Conservation (phyloP, 768 basidiomycete species). For the Phallus indusiatus region DNA sequence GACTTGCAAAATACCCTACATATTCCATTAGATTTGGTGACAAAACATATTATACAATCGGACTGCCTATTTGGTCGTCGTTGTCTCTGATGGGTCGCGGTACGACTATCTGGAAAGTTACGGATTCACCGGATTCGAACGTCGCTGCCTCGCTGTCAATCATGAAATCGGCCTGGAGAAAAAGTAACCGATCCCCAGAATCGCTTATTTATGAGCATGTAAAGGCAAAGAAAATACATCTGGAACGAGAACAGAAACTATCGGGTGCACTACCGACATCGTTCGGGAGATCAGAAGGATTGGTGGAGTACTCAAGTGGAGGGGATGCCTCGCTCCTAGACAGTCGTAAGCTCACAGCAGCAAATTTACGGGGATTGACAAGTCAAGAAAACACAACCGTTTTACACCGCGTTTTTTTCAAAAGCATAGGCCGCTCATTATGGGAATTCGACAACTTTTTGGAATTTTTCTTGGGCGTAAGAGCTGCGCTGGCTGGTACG, state of each 20-base stretch:
- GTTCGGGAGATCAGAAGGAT: not conserved
- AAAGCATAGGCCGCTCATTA: slow-evolving; percentile 3
- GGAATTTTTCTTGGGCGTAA: slow-evolving; percentile 3
- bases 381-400: not conserved
- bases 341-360: not conserved
- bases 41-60: not conserved
- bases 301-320: not conserved
- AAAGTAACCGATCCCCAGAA: not conserved
- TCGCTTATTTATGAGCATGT: not conserved
- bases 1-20: not conserved
- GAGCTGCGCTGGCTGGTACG: slow-evolving; percentile 3
- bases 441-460: slow-evolving; percentile 9
- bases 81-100: slow-evolving; percentile 14
- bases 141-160: not conserved
- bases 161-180: slow-evolving; percentile 10
- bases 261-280: too few species aligned
- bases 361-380: not conserved
- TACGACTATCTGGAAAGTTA: slow-evolving; percentile 11
- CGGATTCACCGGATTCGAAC: not conserved
- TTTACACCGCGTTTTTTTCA: slow-evolving; percentile 9
- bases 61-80: not conserved
- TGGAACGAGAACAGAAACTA: too few species aligned
- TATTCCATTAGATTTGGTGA: not conserved
- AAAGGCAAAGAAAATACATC: too few species aligned
- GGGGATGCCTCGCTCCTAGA: not conserved